These are phyloP conservation scores for Sherardia arvensis DNA, from an alignment of 257 asterid genomes.

Conservation along the genomic window DNA sequence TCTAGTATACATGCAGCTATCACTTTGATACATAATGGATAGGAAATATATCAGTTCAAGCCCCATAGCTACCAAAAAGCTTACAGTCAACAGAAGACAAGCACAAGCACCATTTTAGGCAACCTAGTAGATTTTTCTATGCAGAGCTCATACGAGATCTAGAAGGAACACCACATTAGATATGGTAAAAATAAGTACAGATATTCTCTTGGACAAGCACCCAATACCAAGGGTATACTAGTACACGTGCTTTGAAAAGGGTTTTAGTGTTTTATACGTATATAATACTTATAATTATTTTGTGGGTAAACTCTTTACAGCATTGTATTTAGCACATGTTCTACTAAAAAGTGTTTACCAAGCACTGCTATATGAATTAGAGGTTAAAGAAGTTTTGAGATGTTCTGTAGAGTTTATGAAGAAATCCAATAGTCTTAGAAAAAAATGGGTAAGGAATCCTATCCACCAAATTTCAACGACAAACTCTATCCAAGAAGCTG, in stretches of 20 bases:
- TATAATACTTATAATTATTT: too few relatives aligned
- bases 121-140: not conserved
- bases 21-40: not conserved
- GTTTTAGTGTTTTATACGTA: not conserved
- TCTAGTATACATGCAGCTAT: not conserved
- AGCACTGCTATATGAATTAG: not conserved
- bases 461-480: not conserved
- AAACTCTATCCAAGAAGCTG: constrained; percentile 70
- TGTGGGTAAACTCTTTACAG: not conserved
- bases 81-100: not conserved
- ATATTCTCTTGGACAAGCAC: not conserved
- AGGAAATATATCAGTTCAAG: not conserved
- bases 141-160: not conserved
- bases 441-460: not conserved
- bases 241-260: not conserved
- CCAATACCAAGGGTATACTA: not conserved
- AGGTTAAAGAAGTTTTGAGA: not conserved
- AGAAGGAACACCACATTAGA: not conserved
- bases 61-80: not conserved
- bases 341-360: not conserved
- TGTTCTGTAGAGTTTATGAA: not conserved
- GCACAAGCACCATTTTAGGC: not conserved
- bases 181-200: too few relatives aligned
- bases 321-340: not conserved
- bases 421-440: too few relatives aligned